These are phyloP conservation scores for Penicillium hordei DNA, from an alignment of 2,329 filamentous ascomycete genomes.

Conservation along the genomic window DNA sequence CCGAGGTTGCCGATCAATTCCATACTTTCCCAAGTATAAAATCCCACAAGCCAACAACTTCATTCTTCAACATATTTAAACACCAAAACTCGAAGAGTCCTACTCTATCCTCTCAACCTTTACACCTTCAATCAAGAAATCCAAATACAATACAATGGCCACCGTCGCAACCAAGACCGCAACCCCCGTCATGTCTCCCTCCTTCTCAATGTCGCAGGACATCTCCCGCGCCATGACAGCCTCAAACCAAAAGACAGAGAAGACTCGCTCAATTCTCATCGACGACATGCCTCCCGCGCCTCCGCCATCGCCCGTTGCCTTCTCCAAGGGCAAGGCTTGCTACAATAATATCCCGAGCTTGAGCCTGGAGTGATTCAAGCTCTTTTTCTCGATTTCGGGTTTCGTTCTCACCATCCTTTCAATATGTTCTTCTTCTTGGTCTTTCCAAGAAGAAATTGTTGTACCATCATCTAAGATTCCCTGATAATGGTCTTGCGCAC, in stretches of 20 bases:
- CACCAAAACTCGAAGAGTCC: neutral
- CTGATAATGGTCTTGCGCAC: neutral
- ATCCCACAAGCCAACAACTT: neutral
- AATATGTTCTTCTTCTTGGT: neutral
- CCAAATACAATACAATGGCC: slow-evolving; percentile 7
- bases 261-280: slow-evolving; percentile 19
- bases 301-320: slow-evolving; percentile 24
- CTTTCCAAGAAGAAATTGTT: neutral
- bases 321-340: slow-evolving; percentile 14
- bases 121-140: neutral
- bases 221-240: slow-evolving; percentile 42
- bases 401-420: neutral
- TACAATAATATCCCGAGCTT: slow-evolving; percentile 23
- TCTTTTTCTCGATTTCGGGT: neutral
- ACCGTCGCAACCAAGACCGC: slow-evolving; percentile 21
- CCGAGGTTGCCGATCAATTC: slow-evolving; percentile 9
- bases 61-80: neutral
- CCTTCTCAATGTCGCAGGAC: slow-evolving; percentile 34
- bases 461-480: slow-evolving; percentile 2
- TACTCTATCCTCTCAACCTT: neutral
- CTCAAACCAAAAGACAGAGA: slow-evolving; percentile 33
- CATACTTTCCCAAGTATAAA: neutral
- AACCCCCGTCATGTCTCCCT: slow-evolving; percentile 20
- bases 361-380: slow-evolving; percentile 18
- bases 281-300: slow-evolving; percentile 29